Base-by-base conservation (phyloP, 192 early-diverging fungal species). In the Gaertneriomyces sp. region DNA sequence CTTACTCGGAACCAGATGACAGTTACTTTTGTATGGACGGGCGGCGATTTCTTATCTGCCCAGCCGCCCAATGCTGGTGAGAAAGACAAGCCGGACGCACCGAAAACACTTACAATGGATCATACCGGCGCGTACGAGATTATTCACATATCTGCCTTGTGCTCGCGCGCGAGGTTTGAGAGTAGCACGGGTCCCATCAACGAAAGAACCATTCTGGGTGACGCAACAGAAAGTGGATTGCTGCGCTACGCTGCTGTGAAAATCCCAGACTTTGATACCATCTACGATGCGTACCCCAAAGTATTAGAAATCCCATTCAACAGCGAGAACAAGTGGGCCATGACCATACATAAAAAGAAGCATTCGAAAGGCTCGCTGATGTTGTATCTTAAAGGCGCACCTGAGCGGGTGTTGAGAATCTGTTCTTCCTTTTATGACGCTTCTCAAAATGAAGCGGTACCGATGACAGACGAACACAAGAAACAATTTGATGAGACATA, bases 1-100 rank as follows among this genome's bases (percentile, higher is more conserved):
- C 80, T 98, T 62, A 98, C 95, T 41, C 81, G 91, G 60, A 98
- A 96, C 74, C 94, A 95, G 74, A 98, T 98, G 95, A 94, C 91
- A 6, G 91, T 92, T 0, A 90, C 93, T 61, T 89, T 91, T 77
- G 61, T 98, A 17, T 98, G 95, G 95, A 81, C 90, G 45, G 86
- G 86, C 39, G 72, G 81, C 14, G 79, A 79, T 42, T 69, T 93
- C 71, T 92, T 82, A 72, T 79, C 71, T 42, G 77, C 74, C 0
- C 45, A 71, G 39, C 58, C 57, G 14, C 47, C 61, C 2, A 46
- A 61, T 42, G 58, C 61, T 8, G 45, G 43, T 8, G 50, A 51
- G 25, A 38, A 71, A 17, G 61, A 61, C 6, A 56, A 58, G 0
- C 68, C 55, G 12, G 73, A 83, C 38, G 65, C 65, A 11, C 25